Conservation (phyloP, 305 asterid species). For the Plantago coronopus region DNA sequence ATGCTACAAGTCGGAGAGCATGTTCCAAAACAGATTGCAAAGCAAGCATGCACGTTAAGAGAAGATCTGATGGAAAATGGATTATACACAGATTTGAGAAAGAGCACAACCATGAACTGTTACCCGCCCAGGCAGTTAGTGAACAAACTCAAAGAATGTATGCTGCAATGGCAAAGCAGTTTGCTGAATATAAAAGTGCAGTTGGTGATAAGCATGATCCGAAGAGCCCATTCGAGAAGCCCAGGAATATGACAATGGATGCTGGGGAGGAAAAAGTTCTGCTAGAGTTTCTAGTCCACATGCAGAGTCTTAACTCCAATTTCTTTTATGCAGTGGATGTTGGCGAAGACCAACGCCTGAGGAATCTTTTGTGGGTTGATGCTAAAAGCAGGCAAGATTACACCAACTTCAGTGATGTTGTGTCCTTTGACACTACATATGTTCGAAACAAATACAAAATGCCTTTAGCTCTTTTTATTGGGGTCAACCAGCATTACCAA, state of each 20-base stretch:
- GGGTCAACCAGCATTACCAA: conserved; percentile 94
- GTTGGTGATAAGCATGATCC: conserved; percentile 71
- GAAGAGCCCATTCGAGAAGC: conserved; percentile 67
- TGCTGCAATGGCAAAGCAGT: conserved; percentile 89
- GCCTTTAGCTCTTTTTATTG: conserved; percentile 76
- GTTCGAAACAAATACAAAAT: conserved; percentile 77
- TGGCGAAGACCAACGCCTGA: conserved; percentile 71
- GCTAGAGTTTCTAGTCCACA: conserved; percentile 65
- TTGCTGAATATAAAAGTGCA: conserved; percentile 83
- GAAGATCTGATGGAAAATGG: conserved; percentile 92
- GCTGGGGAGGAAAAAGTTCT: conserved; percentile 48
- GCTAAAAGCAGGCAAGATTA: conserved; percentile 91
- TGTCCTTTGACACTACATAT: conserved; percentile 81
- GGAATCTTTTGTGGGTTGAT: conserved; percentile 76
- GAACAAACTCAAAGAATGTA: conserved; percentile 93
- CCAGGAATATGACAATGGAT: conserved; percentile 58
- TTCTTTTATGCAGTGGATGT: conserved; percentile 78
- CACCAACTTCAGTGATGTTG: conserved; percentile 60
- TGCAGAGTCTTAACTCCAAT: conserved; percentile 73
- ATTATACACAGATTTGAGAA: conserved; percentile 88
- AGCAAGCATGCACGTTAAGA: conserved; percentile 95
- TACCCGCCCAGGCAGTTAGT: conserved; percentile 94
- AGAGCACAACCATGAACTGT: conserved; percentile 88
- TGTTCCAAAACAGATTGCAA: conserved; percentile 95
- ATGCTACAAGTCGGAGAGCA: conserved; percentile 85